phyloP scores from a whole-genome alignment of 371 early-diverging fungal species.

The Nosema muscidifuracis region DNA sequence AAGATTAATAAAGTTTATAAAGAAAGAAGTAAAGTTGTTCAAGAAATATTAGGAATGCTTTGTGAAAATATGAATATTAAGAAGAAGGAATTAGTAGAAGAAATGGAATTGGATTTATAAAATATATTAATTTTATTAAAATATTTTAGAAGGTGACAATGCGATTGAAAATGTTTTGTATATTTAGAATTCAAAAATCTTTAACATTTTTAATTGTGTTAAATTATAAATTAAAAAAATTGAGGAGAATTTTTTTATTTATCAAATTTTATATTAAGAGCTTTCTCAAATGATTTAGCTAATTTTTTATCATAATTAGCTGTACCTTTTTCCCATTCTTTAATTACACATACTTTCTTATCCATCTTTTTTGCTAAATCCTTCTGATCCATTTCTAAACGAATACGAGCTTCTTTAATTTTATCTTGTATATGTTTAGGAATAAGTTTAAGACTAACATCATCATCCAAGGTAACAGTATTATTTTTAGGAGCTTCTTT shows the following conservation, averaged over 20 bases:
- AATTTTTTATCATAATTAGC: constrained; percentile 47
- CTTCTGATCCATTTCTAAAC: constrained; percentile 34
- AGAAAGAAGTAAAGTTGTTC: constrained; percentile 45
- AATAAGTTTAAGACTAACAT: constrained; percentile 8
- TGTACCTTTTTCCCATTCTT: constrained; percentile 48
- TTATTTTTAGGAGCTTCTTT: constrained; percentile 10
- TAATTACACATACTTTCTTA: constrained; percentile 29
- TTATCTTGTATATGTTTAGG: constrained; percentile 44
- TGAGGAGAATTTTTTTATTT: too few species aligned
- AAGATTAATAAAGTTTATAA: constrained; percentile 22
- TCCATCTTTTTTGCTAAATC: constrained; percentile 52
- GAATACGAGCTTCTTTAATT: constrained; percentile 34
- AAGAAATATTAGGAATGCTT: constrained; percentile 44
- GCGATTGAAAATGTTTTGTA: too few species aligned
- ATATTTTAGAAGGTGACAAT: too few species aligned
- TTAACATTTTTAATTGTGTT: too few species aligned
- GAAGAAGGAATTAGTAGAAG: constrained; percentile 48
- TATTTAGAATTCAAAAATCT: too few species aligned
- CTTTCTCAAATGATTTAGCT: constrained; percentile 38
- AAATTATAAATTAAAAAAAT: too few species aligned
- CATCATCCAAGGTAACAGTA: background rate
- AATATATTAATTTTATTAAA: too few species aligned
- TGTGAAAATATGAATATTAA: constrained; percentile 51
- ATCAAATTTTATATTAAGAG: constrained; percentile 39
- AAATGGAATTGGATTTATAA: too few species aligned